Conservation (phyloP, 1,284 basidiomycete genomes). For the Cryptococcus jaspeensis region DNA sequence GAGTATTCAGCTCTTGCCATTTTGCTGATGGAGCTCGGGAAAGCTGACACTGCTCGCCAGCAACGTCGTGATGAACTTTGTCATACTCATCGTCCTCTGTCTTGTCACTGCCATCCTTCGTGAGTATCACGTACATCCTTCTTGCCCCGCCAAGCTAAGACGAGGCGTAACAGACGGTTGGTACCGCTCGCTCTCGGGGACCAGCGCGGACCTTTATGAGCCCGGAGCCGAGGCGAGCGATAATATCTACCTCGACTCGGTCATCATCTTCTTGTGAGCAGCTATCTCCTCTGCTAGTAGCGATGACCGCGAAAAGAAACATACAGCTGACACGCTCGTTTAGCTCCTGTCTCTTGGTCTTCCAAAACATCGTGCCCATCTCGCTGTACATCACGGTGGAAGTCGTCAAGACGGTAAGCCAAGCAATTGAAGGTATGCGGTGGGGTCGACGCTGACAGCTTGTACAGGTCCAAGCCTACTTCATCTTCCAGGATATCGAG, state of each 20-base stretch:
- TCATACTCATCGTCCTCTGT: conserved; percentile 76
- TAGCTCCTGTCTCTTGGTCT: conserved; percentile 84
- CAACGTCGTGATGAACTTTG: conserved; percentile 94
- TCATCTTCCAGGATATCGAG: conserved; percentile 94
- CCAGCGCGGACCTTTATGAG: conserved; percentile 75
- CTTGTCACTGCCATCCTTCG: conserved; percentile 55
- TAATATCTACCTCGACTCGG: conserved; percentile 68
- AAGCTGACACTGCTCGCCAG: conserved; percentile 6
- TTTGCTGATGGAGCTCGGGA: neutral
- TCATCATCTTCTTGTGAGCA: conserved; percentile 85
- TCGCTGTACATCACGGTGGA: conserved; percentile 97
- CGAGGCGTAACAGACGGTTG: conserved; percentile 70
- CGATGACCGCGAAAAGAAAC: neutral
- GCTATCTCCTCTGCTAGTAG: conserved; percentile 1
- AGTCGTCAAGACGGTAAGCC: conserved; percentile 74
- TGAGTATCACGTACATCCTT: conserved; percentile 15
- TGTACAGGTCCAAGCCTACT: conserved; percentile 78
- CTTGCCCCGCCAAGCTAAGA: conserved; percentile 8
- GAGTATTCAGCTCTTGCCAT: neutral
- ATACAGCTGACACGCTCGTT: neutral
- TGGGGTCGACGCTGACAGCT: conserved; percentile 34
- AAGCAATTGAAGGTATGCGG: neutral
- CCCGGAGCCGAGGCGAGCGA: conserved; percentile 62
- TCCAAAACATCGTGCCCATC: conserved; percentile 97
- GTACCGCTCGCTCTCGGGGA: conserved; percentile 62